Conservation (phyloP, 352 stramenopile genomes). For the Phytophthora macrochlamydospora region DNA sequence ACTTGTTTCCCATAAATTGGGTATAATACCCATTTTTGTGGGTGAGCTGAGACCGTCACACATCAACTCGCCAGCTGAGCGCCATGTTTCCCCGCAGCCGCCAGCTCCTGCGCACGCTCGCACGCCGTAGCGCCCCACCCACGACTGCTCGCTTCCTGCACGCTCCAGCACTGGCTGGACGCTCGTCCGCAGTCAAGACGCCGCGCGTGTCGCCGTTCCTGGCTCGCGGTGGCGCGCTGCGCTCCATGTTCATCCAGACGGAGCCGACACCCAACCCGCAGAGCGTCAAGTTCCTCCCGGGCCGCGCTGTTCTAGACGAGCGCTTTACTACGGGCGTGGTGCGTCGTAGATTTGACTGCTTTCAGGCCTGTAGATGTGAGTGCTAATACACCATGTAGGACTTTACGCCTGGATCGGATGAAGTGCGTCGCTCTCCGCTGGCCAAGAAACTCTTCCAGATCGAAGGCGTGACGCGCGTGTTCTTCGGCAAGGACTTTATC, state of each 20-base stretch:
- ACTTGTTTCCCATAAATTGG: not conserved
- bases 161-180: conserved; percentile 6
- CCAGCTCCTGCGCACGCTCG: conserved; percentile 32
- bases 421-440: conserved; percentile 93
- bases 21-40: not conserved
- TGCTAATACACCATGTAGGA: no score
- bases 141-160: conserved; percentile 20
- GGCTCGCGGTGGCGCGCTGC: conserved; percentile 44
- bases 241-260: conserved; percentile 98
- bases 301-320: conserved; percentile 89
- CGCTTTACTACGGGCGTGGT: conserved; percentile 85
- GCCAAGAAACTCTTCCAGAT: conserved; percentile 97
- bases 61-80: not conserved
- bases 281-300: conserved; percentile 98
- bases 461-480: conserved; percentile 95
- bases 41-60: not conserved
- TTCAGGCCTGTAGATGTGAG: no score
- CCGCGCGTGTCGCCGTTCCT: conserved; percentile 32
- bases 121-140: conserved; percentile 21
- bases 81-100: conserved; percentile 34
- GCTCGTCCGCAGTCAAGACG: not conserved
- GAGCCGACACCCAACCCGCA: conserved; percentile 98
- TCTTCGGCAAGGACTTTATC: conserved; percentile 98
- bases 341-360: conserved; percentile 2
- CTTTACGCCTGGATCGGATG: conserved; percentile 83